Evolutionary conservation across 139 green algal species (phyloP).

Genomic region (Tetradesmus obliquus): DNA sequence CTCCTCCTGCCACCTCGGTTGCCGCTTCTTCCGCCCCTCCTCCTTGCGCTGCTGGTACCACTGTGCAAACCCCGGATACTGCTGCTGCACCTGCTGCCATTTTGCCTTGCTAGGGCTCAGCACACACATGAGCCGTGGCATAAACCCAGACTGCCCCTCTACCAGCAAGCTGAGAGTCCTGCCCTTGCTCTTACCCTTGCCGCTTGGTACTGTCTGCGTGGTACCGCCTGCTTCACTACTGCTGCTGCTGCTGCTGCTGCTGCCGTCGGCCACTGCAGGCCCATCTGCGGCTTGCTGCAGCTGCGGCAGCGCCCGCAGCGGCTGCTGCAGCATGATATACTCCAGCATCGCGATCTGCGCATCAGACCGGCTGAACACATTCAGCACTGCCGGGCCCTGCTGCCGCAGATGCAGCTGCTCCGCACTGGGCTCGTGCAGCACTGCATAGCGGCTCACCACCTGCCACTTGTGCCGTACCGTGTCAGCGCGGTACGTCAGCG

Average conservation of each 20-base stretch:
- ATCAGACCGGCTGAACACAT: not conserved
- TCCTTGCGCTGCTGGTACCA: not conserved
- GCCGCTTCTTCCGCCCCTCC: not conserved
- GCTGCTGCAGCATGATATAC: slow-evolving; percentile 8
- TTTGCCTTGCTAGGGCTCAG: not conserved
- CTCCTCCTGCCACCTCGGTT: not conserved
- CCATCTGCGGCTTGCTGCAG: not conserved
- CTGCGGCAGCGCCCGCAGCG: not conserved
- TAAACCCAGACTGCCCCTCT: not conserved
- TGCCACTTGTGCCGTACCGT: not conserved
- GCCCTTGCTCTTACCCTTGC: not conserved
- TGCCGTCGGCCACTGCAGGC: not conserved
- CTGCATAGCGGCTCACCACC: slow-evolving; percentile 8
- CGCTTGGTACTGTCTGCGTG: not conserved
- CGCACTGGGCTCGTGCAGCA: not conserved
- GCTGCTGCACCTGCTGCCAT: not conserved
- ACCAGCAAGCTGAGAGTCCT: not conserved
- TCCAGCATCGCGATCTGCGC: not conserved
- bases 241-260: not conserved
- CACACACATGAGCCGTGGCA: not conserved
- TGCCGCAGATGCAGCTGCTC: not conserved
- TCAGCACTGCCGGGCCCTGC: not conserved
- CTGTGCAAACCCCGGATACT: not conserved
- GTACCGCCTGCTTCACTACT: not conserved
- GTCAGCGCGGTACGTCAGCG: slow-evolving; percentile 9